Evolutionary conservation across 2,329 filamentous ascomycete species (phyloP).

Genomic region (Monosporascus sp.): DNA sequence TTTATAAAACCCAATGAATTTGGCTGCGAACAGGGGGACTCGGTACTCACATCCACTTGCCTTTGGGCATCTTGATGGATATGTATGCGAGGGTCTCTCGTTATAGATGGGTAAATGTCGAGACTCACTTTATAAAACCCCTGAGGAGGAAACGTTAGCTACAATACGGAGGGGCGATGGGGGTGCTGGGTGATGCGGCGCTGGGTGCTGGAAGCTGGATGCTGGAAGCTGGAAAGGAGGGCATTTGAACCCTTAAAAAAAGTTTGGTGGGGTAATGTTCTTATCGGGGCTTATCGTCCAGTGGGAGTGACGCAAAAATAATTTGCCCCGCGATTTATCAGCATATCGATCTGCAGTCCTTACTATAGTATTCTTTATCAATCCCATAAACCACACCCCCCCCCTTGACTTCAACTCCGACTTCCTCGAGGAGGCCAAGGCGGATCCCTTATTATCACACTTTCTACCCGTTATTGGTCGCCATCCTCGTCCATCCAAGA

Average conservation of each 20-base stretch:
- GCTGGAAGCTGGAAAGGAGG: too few relatives aligned
- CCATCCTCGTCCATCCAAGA: constrained; percentile 29
- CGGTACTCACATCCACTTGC: constrained; percentile 65
- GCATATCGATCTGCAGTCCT: constrained; percentile 9
- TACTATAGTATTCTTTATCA: too few relatives aligned
- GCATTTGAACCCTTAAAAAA: constrained; percentile 12
- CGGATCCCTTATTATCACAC: too few relatives aligned
- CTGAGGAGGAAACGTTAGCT: too few relatives aligned
- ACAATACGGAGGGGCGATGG: too few relatives aligned
- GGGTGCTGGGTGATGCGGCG: too few relatives aligned
- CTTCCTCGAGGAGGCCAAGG: too few relatives aligned
- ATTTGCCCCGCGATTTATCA: constrained; percentile 48
- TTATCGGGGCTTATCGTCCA: constrained; percentile 19
- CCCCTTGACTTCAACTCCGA: too few relatives aligned
- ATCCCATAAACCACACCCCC: too few relatives aligned
- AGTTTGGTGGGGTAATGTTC: constrained; percentile 25
- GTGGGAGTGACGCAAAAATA: constrained; percentile 29
- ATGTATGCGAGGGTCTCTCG: background rate
- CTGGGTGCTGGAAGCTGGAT: too few relatives aligned
- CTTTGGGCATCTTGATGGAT: constrained; percentile 61
- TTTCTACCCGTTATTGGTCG: background rate
- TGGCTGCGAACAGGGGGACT: background rate
- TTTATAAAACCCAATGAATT: constrained; percentile 1
- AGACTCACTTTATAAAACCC: too few relatives aligned
- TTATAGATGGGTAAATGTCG: too few relatives aligned